Base-by-base conservation (phyloP, 371 early-diverging fungal genomes). In the Rhizopus stolonifer region DNA sequence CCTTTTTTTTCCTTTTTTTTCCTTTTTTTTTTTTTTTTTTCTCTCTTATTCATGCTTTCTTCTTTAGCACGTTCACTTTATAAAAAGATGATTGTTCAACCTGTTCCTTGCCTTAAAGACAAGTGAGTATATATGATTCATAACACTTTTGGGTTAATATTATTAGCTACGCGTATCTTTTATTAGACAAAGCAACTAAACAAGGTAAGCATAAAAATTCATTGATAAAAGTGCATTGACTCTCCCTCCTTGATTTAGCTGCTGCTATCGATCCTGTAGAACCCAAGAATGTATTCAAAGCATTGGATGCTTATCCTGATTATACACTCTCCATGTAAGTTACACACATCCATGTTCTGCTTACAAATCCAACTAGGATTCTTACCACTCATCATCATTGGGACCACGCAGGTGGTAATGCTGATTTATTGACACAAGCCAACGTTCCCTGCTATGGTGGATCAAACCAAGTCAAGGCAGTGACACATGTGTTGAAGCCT, bases 391-490 rank as follows among this genome's bases (percentile, higher is more conserved):
- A 90, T 64, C 91, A 90, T 55, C 91, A 90, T 60, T 64, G 65
- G 56, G 93, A 94, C 68, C 93, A 94, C 57, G 69, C 91, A 11
- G 87, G 84, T 25, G 93, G 93, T 11, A 93, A 92, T 64, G 59
- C 54, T 13, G 72, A 77, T 23, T 52, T 93, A 15, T 54, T 79
- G 10, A 25, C 60, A 5, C 50, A 53, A 39, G 33, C 31, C 21
- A 40, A 32, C n/a, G 38, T 60, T 7, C 57, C 58, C 14, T 68
- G 68, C 15, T 81, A 70, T 49, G 84, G 81, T 47, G 78, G 77
- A 11, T 82, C 79, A 39, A 46, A 59, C 3, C 67, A 81, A 14
- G 72, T 84, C 23, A 54, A 59, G 7, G 83, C 74, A 4, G 69
- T 93, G 43, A 90, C 77, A 17, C 63, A 79, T 25, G 68, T 77